A percentile compares a stretch with the other conserved stretches of the same genome.
phyloP scores from a whole-genome alignment of 164 flowering plant species.

The Berberis vulgaris region DNA sequence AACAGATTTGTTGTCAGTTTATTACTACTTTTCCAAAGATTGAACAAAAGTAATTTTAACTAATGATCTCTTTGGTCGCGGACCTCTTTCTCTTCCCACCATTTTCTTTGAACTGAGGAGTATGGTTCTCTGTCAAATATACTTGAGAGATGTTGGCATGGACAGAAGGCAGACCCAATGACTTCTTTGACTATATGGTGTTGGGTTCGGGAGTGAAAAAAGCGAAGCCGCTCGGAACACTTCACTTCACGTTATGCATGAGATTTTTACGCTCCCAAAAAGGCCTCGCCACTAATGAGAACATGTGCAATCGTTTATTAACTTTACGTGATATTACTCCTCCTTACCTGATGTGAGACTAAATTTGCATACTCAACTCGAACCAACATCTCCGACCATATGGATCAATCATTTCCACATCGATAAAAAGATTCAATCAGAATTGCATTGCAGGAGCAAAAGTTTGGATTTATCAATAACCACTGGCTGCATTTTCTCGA shows the following conservation, averaged over 20 bases:
- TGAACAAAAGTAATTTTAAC: neutral
- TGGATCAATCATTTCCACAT: too few species aligned
- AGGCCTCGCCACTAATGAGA: too few species aligned
- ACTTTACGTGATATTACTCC: too few species aligned
- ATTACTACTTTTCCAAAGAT: neutral
- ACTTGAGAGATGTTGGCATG: too few species aligned
- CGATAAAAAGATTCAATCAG: neutral
- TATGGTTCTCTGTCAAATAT: neutral
- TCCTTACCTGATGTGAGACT: too few species aligned
- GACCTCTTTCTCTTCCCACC: neutral
- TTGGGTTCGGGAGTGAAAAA: too few species aligned
- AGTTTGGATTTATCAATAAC: conserved; percentile 12
- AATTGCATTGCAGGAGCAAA: neutral
- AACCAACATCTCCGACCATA: too few species aligned
- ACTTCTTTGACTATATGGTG: neutral
- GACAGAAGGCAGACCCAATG: neutral
- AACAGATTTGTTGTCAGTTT: neutral
- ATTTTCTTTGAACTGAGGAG: neutral
- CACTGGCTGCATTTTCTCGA: conserved; percentile 38
- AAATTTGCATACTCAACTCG: too few species aligned
- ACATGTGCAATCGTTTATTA: too few species aligned
- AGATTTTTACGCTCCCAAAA: too few species aligned
- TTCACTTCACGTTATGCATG: too few species aligned
- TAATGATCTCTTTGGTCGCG: neutral
- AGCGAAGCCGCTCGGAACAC: too few species aligned